Evolutionary conservation across 805 yeast species (phyloP), one percentile per base, ranked within the genome.

Genomic region (Huiozyma sinensis): DNA sequence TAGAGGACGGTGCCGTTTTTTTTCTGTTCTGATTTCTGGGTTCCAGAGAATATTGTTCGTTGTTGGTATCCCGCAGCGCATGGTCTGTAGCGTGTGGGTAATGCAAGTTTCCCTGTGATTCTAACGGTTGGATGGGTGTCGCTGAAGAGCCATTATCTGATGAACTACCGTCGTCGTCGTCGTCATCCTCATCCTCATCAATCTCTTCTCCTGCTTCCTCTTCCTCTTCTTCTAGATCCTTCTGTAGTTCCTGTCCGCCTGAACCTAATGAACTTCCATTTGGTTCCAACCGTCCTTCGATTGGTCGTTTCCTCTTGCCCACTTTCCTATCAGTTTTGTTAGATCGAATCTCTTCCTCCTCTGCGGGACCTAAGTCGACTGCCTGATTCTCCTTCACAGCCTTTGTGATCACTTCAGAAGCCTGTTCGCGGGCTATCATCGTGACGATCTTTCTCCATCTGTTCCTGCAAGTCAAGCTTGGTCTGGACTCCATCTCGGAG

Each of bases 391-490:
- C 70, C 40, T 79, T 78, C 17, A 83, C 83, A 42, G 83, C 86
- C 44, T 64, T 62, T 53, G 71, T 71, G 38, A 83, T 75, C 28
- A 66, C 68, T 6, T 70, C 69, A 36, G 69, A 60, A 0, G 89
- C 87, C 50, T 74, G 72, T 31, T 81, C 81, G 57, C 84, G 64
- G 5, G 79, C 85, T 35, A 83, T 86, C 50, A 77, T 79, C 1
- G 89, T 82, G 46, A 83, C 81, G 32, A 86, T 75, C 56, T 84
- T 87, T 52, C 96, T 73, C 96, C 96, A 89, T 49, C 96, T 71
- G 63, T 89, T 89, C 49, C 97, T 70, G 60, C 96, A 88, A 0
- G 95, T 86, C 45, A 89, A 71, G 49, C 92, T 80, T 5, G 97
- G 95, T 44, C 97, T 68, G 38, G 89, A 82, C 36, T 75, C 72